Evolutionary conservation across 2,329 filamentous ascomycete species (phyloP), one percentile per base, ranked within the genome.

Genomic region (Penicillium sp.): DNA sequence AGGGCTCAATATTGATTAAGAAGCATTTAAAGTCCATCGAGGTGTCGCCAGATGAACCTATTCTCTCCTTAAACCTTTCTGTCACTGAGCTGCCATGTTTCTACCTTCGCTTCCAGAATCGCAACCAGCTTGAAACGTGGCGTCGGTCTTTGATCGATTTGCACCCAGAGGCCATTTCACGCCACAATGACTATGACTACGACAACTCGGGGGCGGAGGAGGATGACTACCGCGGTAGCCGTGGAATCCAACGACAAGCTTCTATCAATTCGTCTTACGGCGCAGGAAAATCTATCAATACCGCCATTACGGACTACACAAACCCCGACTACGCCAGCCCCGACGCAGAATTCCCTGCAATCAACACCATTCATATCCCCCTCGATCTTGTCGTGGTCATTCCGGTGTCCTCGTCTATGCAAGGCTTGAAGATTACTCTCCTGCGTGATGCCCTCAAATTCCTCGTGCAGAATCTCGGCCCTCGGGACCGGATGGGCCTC

Each of bases 1-100:
- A 99, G 76, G 94, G 94, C 18, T 97, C 94, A 0, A 99, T 99
- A 64, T 80, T 99, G 60, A 97, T 99, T 75, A 97, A 96, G 79
- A 97, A 96, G 79, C 94, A 99, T 72, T 81, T 99, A 42, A 95
- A 94, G 69, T 89, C 94, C 63, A 91, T 97, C 18, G 92, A 97
- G 58, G 77, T 80, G 16, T 77, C 78, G 16, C 71, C 76, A 53
- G 92, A 96, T 64, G 90, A 95, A 62, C 88, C 91, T 49, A 82
- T 97, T 56, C 80, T 99, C 51, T 96, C 94, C 0, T 81, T 99
- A 37, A 95, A 89, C 68, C 82, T 99, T 14, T 96, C 93, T 0
- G 94, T 99, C 31, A 84, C 85, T 38, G 94, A 99, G 74, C 82
- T 99, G 16, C 94, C 94, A 0, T 90, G 92, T 61, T 99, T 99